Evolutionary conservation across 129 eudicot genomes (phyloP), one percentile per base, ranked within the genome.

Genomic region (Lonicera japonica): DNA sequence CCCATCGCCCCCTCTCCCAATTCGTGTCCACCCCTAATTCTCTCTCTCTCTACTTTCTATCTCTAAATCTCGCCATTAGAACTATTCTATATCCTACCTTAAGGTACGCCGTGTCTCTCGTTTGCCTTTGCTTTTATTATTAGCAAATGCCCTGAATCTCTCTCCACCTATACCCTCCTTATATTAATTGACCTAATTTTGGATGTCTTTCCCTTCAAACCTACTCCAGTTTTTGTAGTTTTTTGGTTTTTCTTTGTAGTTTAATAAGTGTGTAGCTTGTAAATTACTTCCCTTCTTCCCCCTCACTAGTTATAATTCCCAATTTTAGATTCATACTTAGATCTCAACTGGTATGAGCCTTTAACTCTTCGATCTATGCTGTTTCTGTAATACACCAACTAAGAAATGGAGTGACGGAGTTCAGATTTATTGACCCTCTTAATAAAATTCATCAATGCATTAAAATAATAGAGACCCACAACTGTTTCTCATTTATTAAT

Each of bases 1-100:
- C 70, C 56, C 54, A 46, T 11, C 45, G 14, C 40, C 63, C 34
- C 62, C 5, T 65, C 51, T 56, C 46, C 67, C 71, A 73, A 77
- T 40, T 77, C 83, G 87, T 67, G 75, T 74, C 80, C 60, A 48
- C 75, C 85, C 71, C 60, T 48, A 25, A 22, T 18, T 64, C 68
- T 60, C 67, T 20, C 53, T 64, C 71, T 65, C 34, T 40, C 54
- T 15, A 48, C 67, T 20, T 51, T 64, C 71, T 65, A 23, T 40
- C 54, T 15, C 45, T 19, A 63, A n/a, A n/a, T n/a, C 17, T 16
- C 48, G 10, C 11, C 2, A 25, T 11, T 47, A 58, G 25, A 60
- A 60, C 61, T 39, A 39, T 40, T 53, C 54, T 58, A 47, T 23
- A 68, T 59, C 75, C 15, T 61, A 2, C 75, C 69, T 62, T 61